A percentile compares a stretch with the other conserved stretches of the same genome.
Evolutionary conservation across 2,329 filamentous ascomycete species (phyloP).

Genomic region (Paraphaeosphaeria minitans): DNA sequence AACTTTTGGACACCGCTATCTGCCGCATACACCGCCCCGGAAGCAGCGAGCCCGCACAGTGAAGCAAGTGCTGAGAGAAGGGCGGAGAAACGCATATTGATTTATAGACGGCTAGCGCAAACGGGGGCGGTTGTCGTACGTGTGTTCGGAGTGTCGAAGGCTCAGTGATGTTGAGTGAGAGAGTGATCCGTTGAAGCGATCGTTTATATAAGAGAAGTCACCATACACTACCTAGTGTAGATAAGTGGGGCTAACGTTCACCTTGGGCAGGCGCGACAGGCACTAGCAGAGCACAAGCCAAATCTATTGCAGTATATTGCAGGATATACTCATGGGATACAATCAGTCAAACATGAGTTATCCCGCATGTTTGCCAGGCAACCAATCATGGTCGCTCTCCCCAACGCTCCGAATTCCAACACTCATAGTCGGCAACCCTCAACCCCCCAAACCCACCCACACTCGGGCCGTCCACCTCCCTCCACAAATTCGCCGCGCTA

Average conservation of each 20-base stretch:
- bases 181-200: background rate
- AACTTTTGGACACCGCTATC: no score
- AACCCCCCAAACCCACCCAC: background rate
- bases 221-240: background rate
- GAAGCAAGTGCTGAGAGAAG: background rate
- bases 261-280: background rate
- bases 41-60: background rate
- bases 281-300: background rate
- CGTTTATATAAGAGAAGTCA: background rate
- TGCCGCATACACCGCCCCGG: no score
- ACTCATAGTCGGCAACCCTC: background rate
- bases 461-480: background rate
- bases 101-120: background rate
- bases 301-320: no score
- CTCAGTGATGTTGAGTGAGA: background rate
- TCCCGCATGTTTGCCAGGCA: no score
- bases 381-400: no score
- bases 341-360: no score
- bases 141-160: background rate
- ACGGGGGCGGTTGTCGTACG: background rate
- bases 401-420: background rate
- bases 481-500: background rate
- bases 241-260: background rate
- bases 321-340: no score
- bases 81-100: background rate